A percentile compares a stretch with the other conserved stretches of the same genome.
Evolutionary conservation across 306 rosid species (phyloP).

Genomic region (Abrus pulchellus): DNA sequence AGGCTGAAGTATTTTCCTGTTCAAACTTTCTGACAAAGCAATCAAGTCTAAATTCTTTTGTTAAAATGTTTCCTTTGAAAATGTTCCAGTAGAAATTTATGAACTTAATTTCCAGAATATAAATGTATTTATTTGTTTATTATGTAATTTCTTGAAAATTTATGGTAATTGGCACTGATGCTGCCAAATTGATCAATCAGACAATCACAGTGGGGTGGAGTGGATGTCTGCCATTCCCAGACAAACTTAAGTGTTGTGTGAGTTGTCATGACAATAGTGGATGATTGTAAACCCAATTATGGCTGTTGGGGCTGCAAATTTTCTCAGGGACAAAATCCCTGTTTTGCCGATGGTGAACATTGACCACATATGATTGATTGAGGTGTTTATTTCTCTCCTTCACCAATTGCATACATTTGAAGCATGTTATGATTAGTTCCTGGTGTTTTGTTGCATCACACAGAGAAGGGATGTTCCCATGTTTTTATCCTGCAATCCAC

Average conservation of each 20-base stretch:
- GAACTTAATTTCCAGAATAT: slow-evolving; percentile 21
- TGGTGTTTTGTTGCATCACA: not conserved
- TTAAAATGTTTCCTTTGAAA: slow-evolving; percentile 29
- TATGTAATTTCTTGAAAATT: slow-evolving; percentile 13
- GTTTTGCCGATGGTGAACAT: not conserved
- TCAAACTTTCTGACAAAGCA: slow-evolving; percentile 25
- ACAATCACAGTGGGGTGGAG: not conserved
- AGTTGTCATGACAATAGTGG: slow-evolving; percentile 24
- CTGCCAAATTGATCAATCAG: not conserved
- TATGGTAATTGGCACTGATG: slow-evolving; percentile 19
- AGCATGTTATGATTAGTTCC: slow-evolving; percentile 26
- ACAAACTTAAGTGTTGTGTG: not conserved
- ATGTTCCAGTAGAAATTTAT: slow-evolving; percentile 19
- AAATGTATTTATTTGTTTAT: not conserved
- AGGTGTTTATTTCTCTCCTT: slow-evolving; percentile 22
- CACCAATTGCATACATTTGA: slow-evolving; percentile 12
- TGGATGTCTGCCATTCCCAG: not conserved
- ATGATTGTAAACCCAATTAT: not conserved
- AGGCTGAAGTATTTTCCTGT: slow-evolving; percentile 36
- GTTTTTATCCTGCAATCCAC: slow-evolving; percentile 28
- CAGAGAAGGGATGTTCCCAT: not conserved
- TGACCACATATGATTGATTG: not conserved
- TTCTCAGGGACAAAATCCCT: not conserved
- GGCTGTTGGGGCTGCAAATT: slow-evolving; percentile 5
- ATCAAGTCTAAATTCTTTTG: slow-evolving; percentile 8